Percentiles rank a stretch among this genome's conserved stretches.
Evolutionary conservation across 148 eudicot species (phyloP).

Genomic region (Arctostaphylos glauca): DNA sequence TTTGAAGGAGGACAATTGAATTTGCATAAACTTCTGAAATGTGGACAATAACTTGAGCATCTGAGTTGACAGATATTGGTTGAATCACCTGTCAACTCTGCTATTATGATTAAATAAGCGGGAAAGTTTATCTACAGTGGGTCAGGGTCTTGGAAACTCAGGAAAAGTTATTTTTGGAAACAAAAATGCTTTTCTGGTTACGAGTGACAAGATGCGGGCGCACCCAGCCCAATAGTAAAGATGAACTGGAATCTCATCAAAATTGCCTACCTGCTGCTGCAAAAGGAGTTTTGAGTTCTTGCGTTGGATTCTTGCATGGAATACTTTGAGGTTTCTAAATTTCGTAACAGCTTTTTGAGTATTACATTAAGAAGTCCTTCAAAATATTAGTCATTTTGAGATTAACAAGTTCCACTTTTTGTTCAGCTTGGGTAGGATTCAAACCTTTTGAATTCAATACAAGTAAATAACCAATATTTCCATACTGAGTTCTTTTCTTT

Average conservation of each 20-base stretch:
- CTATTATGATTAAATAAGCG: background rate
- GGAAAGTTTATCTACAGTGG: background rate
- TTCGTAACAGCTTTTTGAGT: background rate
- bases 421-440: background rate
- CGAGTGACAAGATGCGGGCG: background rate
- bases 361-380: background rate
- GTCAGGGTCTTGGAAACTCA: background rate
- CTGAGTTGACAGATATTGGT: conserved; percentile 8
- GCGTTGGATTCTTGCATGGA: background rate
- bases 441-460: background rate
- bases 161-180: background rate
- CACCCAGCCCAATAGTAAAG: background rate
- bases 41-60: background rate
- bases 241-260: background rate
- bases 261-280: conserved; percentile 5
- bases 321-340: background rate
- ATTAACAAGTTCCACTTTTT: background rate
- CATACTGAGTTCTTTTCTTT: background rate
- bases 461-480: background rate
- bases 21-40: background rate
- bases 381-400: background rate
- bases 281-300: background rate
- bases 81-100: background rate
- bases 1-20: background rate
- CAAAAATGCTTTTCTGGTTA: background rate